Conservation (phyloP, 139 green algal species). For the Coccomyxa sp. region DNA sequence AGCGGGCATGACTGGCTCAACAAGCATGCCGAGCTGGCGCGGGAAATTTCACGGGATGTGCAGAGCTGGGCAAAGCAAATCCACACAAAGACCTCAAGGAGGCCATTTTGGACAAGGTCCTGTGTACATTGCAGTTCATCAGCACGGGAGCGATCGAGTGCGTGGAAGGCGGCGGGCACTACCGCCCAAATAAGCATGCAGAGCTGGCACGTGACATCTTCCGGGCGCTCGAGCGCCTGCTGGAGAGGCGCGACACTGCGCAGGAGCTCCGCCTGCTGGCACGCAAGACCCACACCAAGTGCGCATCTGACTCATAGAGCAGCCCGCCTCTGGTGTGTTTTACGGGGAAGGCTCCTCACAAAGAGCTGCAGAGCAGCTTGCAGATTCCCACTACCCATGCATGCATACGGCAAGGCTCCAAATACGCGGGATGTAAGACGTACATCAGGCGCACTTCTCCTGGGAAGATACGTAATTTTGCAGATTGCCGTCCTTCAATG, state of each 20-base stretch:
- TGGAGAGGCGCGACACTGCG: constrained; percentile 32
- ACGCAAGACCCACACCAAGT: constrained; percentile 59
- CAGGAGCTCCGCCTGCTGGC: constrained; percentile 38
- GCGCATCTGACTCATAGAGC: not conserved
- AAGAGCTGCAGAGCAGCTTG: no score
- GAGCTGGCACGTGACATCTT: constrained; percentile 81
- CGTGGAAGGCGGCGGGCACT: constrained; percentile 88
- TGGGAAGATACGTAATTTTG: not conserved
- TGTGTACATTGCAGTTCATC: constrained; percentile 73
- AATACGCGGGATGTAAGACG: no score
- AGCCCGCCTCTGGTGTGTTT: no score
- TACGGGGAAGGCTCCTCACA: no score
- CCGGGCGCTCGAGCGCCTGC: constrained; percentile 72
- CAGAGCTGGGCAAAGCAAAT: not conserved
- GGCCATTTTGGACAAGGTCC: not conserved
- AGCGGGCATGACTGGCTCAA: no score
- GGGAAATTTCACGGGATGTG: not conserved
- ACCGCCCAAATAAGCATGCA: constrained; percentile 91
- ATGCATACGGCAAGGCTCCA: no score
- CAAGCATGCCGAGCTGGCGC: no score
- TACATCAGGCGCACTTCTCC: no score
- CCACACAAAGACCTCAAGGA: no score
- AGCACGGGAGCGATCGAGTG: constrained; percentile 84
- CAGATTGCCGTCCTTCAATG: constrained; percentile 87
- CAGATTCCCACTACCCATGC: no score